Base-by-base conservation (phyloP, 331 rosid species). In the Quercus tomentella region DNA sequence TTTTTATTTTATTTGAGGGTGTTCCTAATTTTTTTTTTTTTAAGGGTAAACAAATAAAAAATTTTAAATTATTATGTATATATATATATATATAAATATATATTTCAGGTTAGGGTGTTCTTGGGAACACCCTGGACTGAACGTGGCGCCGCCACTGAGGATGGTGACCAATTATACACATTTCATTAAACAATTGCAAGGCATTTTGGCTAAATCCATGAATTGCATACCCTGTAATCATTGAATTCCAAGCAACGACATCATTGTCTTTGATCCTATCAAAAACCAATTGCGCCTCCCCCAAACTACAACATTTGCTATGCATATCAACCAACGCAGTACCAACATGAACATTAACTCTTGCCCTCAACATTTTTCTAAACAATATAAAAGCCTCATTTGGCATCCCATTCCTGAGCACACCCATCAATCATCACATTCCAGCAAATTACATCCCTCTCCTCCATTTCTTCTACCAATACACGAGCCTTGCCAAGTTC, bases 341-440 rank as follows among this genome's bases (percentile, higher is more conserved):
- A 61, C 87, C 91, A 43, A 92, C 91, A 25, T 74, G 91, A 73
- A 87, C 89, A 66, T 83, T 85, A 56, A 87, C 84, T 58, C 84
- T 87, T 5, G 79, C 86, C 2, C 45, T 79, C 77, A 91, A 70
- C 98, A 94, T 92, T 82, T 78, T 77, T 80, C 94, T 81, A 77
- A 91, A 92, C 43, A 91, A 86, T 70, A 80, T 79, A 77, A 92
- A 78, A 26, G 91, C 87, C 70, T 94, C 94, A 56, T 86, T 86
- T 2, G 95, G 95, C 65, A 74, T 77, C 81, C 97, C 97, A 79
- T 87, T 86, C 63, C 63, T 89, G 93, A 56, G 97, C 76, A 60
- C 85, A 89, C 70, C 97, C 98, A 76, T 89, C 95, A 72, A 91
- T 89, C 91, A 92, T 94, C 87, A 91, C 97, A 43, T 94, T 94